These are phyloP conservation scores for Colletotrichum kahawae DNA, from an alignment of 2,329 filamentous ascomycete genomes.

Conservation along the genomic window DNA sequence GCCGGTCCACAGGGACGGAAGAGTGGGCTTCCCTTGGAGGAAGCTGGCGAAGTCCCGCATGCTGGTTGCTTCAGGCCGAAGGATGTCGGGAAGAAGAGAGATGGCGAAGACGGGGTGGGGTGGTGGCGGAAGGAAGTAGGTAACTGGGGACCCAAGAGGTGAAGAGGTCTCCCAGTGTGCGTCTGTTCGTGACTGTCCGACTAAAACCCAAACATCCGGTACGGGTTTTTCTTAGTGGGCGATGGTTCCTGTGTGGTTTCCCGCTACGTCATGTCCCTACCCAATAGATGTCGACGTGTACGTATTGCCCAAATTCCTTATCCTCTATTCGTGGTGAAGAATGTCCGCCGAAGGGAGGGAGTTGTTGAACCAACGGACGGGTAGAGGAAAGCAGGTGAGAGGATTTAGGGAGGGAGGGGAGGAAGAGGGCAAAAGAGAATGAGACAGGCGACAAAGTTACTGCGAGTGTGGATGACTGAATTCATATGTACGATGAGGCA, in stretches of 20 bases:
- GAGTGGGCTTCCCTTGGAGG: constrained; percentile 43
- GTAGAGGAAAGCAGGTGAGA: not conserved
- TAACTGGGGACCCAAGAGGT: not conserved
- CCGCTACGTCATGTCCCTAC: constrained; percentile 10
- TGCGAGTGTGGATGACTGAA: constrained; percentile 20
- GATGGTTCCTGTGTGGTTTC: not conserved
- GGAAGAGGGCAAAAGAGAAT: constrained; percentile 9
- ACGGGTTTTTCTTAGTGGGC: not conserved
- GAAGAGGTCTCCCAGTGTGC: not conserved
- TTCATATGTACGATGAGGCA: constrained; percentile 21
- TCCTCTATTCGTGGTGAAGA: not conserved
- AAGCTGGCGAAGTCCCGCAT: constrained; percentile 45
- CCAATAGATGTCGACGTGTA: not conserved
- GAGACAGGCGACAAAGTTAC: constrained; percentile 10
- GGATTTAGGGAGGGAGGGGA: not conserved
- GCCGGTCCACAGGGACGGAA: constrained; percentile 43
- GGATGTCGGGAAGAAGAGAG: not conserved
- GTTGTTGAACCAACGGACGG: not conserved
- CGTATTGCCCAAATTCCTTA: not conserved
- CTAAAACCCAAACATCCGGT: constrained; percentile 12
- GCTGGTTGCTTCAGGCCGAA: not conserved
- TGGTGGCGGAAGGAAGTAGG: not conserved
- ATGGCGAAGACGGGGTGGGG: not conserved
- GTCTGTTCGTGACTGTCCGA: not conserved
- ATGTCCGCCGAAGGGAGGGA: not conserved